A percentile compares a stretch with the other conserved stretches of the same genome.
Evolutionary conservation across 176 grass and related monocot genomes (phyloP).

Genomic region (Saccharum spontaneum): DNA sequence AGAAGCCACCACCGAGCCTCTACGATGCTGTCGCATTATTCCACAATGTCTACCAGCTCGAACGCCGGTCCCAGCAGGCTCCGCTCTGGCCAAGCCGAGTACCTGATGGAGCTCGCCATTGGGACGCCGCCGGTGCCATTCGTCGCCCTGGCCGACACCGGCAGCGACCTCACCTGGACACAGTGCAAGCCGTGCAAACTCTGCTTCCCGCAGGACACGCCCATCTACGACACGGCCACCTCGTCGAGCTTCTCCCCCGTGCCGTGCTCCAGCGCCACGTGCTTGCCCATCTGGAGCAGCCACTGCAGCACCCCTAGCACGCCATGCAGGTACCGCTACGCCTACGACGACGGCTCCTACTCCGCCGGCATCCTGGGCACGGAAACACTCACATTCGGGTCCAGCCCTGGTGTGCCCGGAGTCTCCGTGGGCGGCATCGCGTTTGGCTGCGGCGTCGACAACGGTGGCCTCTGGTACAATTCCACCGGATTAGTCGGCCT

Average conservation of each 20-base stretch:
- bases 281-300: neutral
- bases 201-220: neutral
- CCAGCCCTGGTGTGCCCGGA: too few species aligned
- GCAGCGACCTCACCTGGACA: too few species aligned
- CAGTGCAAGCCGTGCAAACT: slow-evolving; percentile 26
- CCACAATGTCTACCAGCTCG: neutral
- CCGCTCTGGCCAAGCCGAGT: neutral
- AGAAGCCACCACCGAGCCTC: neutral
- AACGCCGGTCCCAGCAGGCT: neutral
- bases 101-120: slow-evolving; percentile 36
- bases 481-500: slow-evolving; percentile 37
- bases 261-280: neutral
- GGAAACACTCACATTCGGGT: slow-evolving; percentile 31
- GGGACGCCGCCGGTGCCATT: neutral
- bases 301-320: neutral
- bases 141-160: too few species aligned
- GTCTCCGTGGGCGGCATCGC: slow-evolving; percentile 1
- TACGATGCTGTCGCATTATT: neutral
- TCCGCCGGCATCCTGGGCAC: slow-evolving; percentile 7
- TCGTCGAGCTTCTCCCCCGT: neutral
- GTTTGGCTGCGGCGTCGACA: slow-evolving; percentile 33
- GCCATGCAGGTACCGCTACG: neutral
- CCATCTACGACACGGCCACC: neutral
- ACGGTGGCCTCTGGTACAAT: slow-evolving; percentile 1
- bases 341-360: neutral